A percentile compares a stretch with the other conserved stretches of the same genome.
phyloP scores from a whole-genome alignment of 225 moss, liverwort and hornwort genomes.

The Straminergon stramineum region DNA sequence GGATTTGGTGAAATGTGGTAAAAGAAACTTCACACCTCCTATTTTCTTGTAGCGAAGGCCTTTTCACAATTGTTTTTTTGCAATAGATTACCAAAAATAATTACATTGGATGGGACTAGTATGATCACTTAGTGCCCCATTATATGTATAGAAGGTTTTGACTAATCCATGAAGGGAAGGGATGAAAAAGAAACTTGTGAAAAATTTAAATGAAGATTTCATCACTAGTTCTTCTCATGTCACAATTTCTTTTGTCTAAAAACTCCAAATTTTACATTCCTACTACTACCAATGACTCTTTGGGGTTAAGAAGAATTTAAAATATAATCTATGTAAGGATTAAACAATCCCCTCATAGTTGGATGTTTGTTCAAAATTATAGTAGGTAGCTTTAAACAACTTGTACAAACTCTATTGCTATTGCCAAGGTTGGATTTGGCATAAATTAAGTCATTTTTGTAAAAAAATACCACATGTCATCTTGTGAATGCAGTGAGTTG shows the following conservation, averaged over 20 bases:
- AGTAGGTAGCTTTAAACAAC: background rate
- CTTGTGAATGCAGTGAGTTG: too few species aligned
- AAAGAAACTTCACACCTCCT: background rate
- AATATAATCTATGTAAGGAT: background rate
- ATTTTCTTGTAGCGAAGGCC: fast-evolving
- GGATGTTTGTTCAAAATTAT: background rate
- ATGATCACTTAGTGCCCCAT: background rate
- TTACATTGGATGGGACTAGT: background rate
- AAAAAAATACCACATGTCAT: too few species aligned
- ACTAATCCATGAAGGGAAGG: fast-evolving
- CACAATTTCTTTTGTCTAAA: background rate
- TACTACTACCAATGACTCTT: background rate
- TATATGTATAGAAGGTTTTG: background rate
- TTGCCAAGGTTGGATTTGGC: too few species aligned
- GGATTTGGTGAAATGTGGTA: background rate
- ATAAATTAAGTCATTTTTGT: too few species aligned
- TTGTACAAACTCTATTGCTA: too few species aligned
- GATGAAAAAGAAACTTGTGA: background rate
- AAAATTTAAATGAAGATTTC: background rate
- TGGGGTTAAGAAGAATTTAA: background rate
- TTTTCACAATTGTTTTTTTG: background rate
- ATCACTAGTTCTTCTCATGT: background rate
- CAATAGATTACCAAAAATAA: background rate
- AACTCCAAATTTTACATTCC: background rate
- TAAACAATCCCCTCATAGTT: background rate